These are phyloP conservation scores for Aspergillus vadensis DNA, from an alignment of 2,329 filamentous ascomycete species.

Conservation along the genomic window DNA sequence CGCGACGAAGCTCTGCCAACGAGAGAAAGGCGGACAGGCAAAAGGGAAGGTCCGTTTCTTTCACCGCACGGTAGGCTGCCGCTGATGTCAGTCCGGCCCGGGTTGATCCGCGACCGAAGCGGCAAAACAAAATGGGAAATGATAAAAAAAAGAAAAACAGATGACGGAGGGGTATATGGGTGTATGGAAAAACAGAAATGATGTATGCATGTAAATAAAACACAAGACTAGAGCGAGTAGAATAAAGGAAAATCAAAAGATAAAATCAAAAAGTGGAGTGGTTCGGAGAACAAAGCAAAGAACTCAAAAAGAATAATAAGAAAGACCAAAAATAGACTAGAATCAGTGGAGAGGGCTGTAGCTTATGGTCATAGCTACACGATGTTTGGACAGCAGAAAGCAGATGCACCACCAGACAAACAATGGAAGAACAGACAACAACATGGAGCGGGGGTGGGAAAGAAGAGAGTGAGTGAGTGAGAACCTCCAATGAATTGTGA, in stretches of 20 bases:
- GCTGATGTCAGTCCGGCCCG: constrained; percentile 31
- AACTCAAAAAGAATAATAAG: not conserved
- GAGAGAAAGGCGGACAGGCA: constrained; percentile 21
- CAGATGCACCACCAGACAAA: not conserved
- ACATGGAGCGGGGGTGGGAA: constrained; percentile 4
- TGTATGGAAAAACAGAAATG: too few relatives aligned
- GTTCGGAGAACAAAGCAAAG: constrained; percentile 10
- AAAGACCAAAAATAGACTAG: constrained; percentile 18
- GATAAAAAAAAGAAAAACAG: not conserved
- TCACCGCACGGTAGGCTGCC: constrained; percentile 24
- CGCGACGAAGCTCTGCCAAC: constrained; percentile 23
- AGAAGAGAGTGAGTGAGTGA: not conserved
- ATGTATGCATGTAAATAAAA: too few relatives aligned
- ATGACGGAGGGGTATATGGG: not conserved
- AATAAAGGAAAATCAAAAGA: not conserved
- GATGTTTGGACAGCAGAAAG: not conserved
- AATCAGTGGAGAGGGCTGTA: constrained; percentile 16
- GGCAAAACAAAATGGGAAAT: not conserved
- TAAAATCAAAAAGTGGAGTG: constrained; percentile 6
- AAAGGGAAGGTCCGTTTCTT: constrained; percentile 13
- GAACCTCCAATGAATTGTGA: constrained; percentile 16
- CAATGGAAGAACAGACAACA: constrained; percentile 12
- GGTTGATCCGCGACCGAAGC: constrained; percentile 24
- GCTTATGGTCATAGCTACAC: not conserved
- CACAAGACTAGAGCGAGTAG: too few relatives aligned